Conservation (phyloP, 2,329 filamentous ascomycete species). For the Aspergillus ustus region DNA sequence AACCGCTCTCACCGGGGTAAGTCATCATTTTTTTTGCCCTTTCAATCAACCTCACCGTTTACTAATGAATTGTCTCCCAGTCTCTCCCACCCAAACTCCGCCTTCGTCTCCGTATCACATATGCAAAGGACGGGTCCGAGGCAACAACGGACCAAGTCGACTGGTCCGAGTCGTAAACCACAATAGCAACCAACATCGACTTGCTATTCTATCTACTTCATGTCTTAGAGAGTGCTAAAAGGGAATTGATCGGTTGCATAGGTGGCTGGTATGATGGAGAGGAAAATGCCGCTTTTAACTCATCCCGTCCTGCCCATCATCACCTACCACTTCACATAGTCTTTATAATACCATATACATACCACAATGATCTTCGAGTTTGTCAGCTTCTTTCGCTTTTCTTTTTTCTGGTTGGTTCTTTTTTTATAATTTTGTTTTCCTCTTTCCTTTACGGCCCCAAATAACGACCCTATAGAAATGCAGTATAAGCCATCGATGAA, state of each 20-base stretch:
- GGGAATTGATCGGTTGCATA: conserved; percentile 1
- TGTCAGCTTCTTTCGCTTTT: neutral
- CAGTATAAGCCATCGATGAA: neutral
- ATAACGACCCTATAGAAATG: neutral
- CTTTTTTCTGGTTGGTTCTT: neutral
- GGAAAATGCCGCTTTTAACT: neutral
- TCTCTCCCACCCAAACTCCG: conserved; percentile 71
- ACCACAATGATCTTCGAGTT: conserved; percentile 2
- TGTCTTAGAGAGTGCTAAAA: conserved; percentile 9
- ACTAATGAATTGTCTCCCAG: conserved; percentile 53
- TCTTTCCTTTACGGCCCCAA: neutral
- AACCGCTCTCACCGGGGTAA: conserved; percentile 82
- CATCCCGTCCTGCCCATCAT: neutral
- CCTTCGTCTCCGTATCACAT: conserved; percentile 83
- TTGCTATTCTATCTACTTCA: neutral
- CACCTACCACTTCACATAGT: neutral
- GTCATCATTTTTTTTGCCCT: conserved; percentile 48
- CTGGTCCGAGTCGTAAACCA: conserved; percentile 76
- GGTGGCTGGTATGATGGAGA: neutral
- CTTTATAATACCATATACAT: conserved; percentile 10
- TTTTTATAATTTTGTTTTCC: neutral
- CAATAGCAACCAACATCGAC: neutral
- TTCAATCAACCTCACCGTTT: conserved; percentile 26
- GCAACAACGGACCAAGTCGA: conserved; percentile 90
- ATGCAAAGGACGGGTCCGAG: conserved; percentile 70